Base-by-base conservation (phyloP, 257 asterid species). In the Gentiana macrophylla region DNA sequence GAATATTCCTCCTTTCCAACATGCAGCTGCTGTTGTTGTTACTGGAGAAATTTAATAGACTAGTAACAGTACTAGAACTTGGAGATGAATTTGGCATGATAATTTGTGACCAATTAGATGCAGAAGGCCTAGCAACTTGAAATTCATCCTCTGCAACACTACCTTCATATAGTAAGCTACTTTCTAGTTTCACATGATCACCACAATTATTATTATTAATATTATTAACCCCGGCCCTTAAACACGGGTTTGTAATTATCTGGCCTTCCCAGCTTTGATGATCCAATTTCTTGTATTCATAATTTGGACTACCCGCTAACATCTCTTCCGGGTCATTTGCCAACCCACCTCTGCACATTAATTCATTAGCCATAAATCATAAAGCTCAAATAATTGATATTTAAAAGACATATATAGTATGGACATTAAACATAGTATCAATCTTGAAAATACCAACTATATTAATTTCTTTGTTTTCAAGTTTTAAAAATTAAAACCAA, bases 231-330 rank as follows among this genome's bases (percentile, higher is more conserved):
- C 24, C 24, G 24, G 24, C 24, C 73, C 80, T 74, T 46, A 75
- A 68, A 53, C 72, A 13, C 41, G 82, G 73, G 52, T 65, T 74
- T 68, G 24, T 24, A 24, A 80, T 49, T 37, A 66, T 76, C 61
- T 80, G 88, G 43, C 78, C 84, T 62, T 83, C 95, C 95, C 97
- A 83, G 50, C 68, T 85, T 56, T 24, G 24, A 24, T 24, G 24
- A 24, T 85, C 93, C 69, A 80, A 34, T 68, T 85, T 82, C 86
- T 80, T 80, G 57, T 72, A 75, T 12, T 75, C 83, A 72, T 75
- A 88, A 55, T 41, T 41, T 10, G 73, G 72, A 71, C 80, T 62
- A 1, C 57, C 77, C 15, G 79, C 84, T 49, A 51, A 75, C 46
- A 10, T 41, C 65, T 86, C 74, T 62, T 83, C 86, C 36, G 82